These are phyloP conservation scores for Crucibulum laeve DNA, from an alignment of 768 basidiomycete species.

Conservation along the genomic window DNA sequence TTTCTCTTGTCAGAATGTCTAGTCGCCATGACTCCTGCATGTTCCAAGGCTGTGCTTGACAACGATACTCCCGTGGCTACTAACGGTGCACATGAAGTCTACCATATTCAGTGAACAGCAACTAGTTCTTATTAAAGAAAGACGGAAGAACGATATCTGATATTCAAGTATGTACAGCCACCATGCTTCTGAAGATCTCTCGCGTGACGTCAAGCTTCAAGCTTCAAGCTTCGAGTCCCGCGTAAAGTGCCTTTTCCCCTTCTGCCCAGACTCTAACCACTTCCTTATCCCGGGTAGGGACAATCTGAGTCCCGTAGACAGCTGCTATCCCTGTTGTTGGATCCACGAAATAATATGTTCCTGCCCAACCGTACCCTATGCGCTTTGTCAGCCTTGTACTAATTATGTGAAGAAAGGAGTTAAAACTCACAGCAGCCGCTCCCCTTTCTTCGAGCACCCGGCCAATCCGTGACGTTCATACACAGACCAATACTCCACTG, in stretches of 20 bases:
- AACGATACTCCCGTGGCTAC: no score
- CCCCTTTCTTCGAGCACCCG: conserved; percentile 21
- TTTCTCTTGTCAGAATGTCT: no score
- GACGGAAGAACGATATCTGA: no score
- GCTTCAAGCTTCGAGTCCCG: conserved; percentile 5
- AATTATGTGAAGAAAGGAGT: not conserved
- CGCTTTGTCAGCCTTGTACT: not conserved
- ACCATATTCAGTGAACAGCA: no score
- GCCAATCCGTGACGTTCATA: conserved; percentile 20
- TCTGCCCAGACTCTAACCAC: conserved; percentile 14
- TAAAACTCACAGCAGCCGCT: conserved; percentile 23
- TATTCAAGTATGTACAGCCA: not conserved
- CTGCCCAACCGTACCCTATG: conserved; percentile 31
- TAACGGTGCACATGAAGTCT: no score
- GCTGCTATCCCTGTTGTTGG: conserved; percentile 27
- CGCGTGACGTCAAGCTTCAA: not conserved
- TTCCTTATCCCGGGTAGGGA: conserved; percentile 18
- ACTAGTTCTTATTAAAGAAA: no score
- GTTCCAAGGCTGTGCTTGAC: no score
- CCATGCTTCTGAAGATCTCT: not conserved
- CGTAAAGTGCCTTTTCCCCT: conserved; percentile 19
- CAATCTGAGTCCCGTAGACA: conserved; percentile 29
- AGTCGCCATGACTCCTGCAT: no score
- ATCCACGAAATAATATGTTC: conserved; percentile 28
- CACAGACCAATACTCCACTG: conserved; percentile 27